A percentile compares a stretch with the other conserved stretches of the same genome.
Evolutionary conservation across 2,329 filamentous ascomycete genomes (phyloP).

Genomic region (Stagonosporopsis rhizophila): DNA sequence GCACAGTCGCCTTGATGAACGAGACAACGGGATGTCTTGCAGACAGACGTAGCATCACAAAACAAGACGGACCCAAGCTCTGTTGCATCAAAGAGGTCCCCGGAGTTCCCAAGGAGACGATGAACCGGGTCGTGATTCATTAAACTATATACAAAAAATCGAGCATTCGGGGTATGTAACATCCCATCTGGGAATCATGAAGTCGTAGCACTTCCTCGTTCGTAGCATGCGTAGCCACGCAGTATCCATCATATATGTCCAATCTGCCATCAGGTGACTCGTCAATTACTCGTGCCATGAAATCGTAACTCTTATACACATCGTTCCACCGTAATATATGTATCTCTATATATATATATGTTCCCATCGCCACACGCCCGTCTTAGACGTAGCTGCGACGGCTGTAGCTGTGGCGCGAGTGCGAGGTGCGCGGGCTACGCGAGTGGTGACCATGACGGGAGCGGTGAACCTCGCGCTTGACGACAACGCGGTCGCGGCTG

Average conservation of each 20-base stretch:
- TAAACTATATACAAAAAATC: conserved; percentile 9
- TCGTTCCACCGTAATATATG: conserved; percentile 7
- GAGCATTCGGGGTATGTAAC: conserved; percentile 4
- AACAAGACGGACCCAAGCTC: no score
- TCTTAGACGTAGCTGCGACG: conserved; percentile 49
- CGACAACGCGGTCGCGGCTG: conserved; percentile 57
- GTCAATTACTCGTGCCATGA: neutral
- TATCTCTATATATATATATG: no score
- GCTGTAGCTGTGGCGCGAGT: conserved; percentile 44
- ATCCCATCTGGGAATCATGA: neutral
- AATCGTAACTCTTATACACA: conserved; percentile 26
- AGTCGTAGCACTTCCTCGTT: conserved; percentile 2
- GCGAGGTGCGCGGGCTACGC: conserved; percentile 47
- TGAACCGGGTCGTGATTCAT: neutral
- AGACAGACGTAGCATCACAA: no score
- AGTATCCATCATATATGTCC: neutral
- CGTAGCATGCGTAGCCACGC: neutral
- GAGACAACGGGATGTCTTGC: no score
- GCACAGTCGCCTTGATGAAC: no score
- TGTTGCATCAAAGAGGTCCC: no score
- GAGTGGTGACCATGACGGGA: conserved; percentile 53
- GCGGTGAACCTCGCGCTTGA: conserved; percentile 60
- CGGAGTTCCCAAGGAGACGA: neutral
- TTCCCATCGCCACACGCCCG: no score
- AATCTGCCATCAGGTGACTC: neutral